Conservation (phyloP, 1,139 yeast species). For the Suhomyces maxii region DNA sequence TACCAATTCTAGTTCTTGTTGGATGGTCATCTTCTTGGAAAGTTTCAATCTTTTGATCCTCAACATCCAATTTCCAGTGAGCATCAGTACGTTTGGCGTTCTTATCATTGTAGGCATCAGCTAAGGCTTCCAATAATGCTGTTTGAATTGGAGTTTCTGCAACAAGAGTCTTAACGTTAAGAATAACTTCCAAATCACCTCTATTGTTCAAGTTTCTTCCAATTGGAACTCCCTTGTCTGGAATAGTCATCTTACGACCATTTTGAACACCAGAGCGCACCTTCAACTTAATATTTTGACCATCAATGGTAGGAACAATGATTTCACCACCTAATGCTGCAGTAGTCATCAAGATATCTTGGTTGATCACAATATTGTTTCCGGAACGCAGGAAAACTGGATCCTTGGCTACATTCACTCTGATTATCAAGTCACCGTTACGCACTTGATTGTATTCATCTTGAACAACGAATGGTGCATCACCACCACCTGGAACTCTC, state of each 20-base stretch:
- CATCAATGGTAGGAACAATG: conserved; percentile 83
- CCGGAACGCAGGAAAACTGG: conserved; percentile 66
- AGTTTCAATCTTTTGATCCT: conserved; percentile 24
- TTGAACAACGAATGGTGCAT: conserved; percentile 72
- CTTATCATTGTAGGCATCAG: conserved; percentile 82
- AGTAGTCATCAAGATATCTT: conserved; percentile 85
- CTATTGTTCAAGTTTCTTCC: conserved; percentile 57
- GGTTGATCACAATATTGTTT: conserved; percentile 60
- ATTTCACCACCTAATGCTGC: conserved; percentile 95
- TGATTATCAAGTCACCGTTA: conserved; percentile 85
- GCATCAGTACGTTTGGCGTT: conserved; percentile 71
- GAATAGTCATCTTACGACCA: conserved; percentile 72
- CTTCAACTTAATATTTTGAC: conserved; percentile 69
- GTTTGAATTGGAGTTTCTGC: conserved; percentile 87
- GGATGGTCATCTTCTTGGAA: conserved; percentile 49
- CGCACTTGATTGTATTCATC: conserved; percentile 63
- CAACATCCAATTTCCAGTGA: conserved; percentile 51
- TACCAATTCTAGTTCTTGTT: conserved; percentile 60
- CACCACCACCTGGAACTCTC: conserved; percentile 87
- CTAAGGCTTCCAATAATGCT: conserved; percentile 91
- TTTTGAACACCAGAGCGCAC: conserved; percentile 86
- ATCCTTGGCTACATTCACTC: conserved; percentile 77
- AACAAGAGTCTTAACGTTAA: conserved; percentile 68
- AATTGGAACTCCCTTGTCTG: conserved; percentile 86
- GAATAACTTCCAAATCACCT: conserved; percentile 78